Evolutionary conservation across 306 rosid genomes (phyloP), one percentile per base, ranked within the genome.

Genomic region (Cercis canadensis): DNA sequence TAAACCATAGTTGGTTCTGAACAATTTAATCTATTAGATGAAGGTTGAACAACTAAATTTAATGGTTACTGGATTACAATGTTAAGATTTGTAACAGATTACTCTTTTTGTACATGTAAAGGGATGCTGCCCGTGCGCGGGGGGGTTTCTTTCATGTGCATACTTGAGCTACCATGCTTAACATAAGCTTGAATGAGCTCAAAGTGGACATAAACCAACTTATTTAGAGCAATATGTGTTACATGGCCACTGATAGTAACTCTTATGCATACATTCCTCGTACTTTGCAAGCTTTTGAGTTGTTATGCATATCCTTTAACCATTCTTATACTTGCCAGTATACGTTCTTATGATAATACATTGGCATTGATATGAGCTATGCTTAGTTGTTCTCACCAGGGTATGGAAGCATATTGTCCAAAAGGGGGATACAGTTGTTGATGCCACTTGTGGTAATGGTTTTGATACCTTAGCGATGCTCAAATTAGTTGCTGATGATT

Each of bases 371-470:
- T 61, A 34, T 62, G 32, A 70, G 41, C 11, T 51, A 70, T 39
- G 39, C 21, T 53, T 73, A 37, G 51, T 21, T 61, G 58, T 58
- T 43, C 24, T 39, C 69, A 43, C 63, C 74, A 93, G 97, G 84
- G 87, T 90, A 11, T 93, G 98, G 98, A 83, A 89, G 49, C 76
- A 62, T 70, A 76, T 90, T 57, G 77, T 90, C 61, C 75, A 61
- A 67, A 87, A 87, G 78, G 97, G 97, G 59, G 96, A 93, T 76
- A 81, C 82, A 7, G 96, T 88, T 44, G 67, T 90, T 37, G 98
- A 93, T 81, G 96, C 97, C 68, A 93, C 98, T 52, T 93, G 90
- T 68, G 97, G 98, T 61, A 93, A 93, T 75, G 98, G 96, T 50
- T 79, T 77, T 78, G 97, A 93, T 77, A 86, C 98, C 59, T 87